These are phyloP conservation scores for Otatea glauca DNA, from an alignment of 176 grass and related monocot species.

Conservation along the genomic window DNA sequence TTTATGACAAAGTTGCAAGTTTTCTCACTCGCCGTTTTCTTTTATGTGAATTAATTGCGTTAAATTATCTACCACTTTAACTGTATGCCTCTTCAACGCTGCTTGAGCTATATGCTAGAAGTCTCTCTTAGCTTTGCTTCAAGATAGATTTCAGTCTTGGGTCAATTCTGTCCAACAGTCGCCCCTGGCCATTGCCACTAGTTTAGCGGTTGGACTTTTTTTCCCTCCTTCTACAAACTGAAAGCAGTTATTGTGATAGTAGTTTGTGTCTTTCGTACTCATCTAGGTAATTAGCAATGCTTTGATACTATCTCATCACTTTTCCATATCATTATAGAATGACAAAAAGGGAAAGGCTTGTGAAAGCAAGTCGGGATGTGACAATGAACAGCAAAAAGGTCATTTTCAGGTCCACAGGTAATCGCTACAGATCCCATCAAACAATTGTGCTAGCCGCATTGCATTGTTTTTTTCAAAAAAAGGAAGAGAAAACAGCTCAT, in stretches of 20 bases:
- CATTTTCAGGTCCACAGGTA: slow-evolving; percentile 99
- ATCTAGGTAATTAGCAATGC: not conserved
- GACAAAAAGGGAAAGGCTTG: slow-evolving; percentile 97
- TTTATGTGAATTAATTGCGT: not conserved
- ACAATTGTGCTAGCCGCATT: not conserved
- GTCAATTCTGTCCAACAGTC: not conserved
- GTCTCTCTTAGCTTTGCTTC: not conserved
- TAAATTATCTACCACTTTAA: not conserved
- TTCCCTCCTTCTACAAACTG: not conserved
- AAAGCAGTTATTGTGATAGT: not conserved
- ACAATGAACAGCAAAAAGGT: slow-evolving; percentile 99
- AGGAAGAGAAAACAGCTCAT: not conserved
- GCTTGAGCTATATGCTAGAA: slow-evolving; percentile 11
- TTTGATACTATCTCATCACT: slow-evolving; percentile 20
- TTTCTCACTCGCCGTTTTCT: slow-evolving; percentile 13
- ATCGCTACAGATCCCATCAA: not conserved
- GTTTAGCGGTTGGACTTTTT: not conserved
- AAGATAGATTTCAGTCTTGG: not conserved
- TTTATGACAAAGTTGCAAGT: not conserved
- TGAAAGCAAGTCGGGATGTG: slow-evolving; percentile 95
- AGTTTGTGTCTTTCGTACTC: not conserved
- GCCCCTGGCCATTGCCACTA: not conserved
- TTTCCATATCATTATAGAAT: slow-evolving; percentile 63
- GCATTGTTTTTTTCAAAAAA: not conserved
- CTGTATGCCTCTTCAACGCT: not conserved